Evolutionary conservation across 129 eudicot genomes (phyloP).

Genomic region (Sambucus nigra): DNA sequence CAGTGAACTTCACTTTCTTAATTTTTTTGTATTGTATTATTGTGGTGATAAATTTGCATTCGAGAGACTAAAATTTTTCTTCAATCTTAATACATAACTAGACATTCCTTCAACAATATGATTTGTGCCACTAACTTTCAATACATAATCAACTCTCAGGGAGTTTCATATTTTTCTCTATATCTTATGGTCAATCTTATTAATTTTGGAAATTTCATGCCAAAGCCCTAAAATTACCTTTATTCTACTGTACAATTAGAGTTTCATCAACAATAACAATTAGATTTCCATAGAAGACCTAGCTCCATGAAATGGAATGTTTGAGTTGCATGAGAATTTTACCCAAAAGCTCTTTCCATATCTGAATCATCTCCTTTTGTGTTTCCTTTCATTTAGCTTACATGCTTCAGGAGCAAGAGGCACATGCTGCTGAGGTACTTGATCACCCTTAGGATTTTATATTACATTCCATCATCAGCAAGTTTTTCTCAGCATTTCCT

Average conservation of each 20-base stretch:
- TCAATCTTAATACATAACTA: background rate
- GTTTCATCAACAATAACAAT: too few relatives aligned
- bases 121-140: too few relatives aligned
- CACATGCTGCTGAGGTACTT: conserved; percentile 74
- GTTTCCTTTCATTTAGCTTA: conserved; percentile 40
- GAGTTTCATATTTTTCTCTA: too few relatives aligned
- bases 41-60: background rate
- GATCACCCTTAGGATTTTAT: conserved; percentile 2
- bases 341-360: background rate
- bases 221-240: too few relatives aligned
- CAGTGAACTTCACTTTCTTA: too few relatives aligned
- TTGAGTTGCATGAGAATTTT: background rate
- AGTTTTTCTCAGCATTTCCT: background rate
- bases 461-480: background rate
- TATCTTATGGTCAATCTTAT: too few relatives aligned
- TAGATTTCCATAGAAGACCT: background rate
- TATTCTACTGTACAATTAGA: too few relatives aligned
- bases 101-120: background rate
- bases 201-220: too few relatives aligned
- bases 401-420: conserved; percentile 93
- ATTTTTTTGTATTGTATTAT: too few relatives aligned
- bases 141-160: too few relatives aligned
- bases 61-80: background rate
- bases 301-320: conserved; percentile 3
- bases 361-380: conserved; percentile 2